Evolutionary conservation across 2,329 filamentous ascomycete species (phyloP).

Genomic region (Macrophomina tecta): DNA sequence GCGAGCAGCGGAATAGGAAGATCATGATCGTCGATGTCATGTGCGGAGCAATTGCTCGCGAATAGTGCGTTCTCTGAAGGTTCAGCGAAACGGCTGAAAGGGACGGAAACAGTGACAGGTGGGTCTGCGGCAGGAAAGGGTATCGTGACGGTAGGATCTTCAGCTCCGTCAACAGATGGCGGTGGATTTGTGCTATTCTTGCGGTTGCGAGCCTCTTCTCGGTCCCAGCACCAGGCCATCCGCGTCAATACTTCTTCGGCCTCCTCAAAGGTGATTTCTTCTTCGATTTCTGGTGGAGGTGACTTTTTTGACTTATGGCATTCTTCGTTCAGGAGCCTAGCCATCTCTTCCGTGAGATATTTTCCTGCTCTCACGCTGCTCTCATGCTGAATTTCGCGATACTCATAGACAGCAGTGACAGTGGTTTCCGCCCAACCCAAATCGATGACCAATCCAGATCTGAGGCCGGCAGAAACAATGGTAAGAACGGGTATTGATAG

Average conservation of each 20-base stretch:
- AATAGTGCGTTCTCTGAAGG: slow-evolving; percentile 81
- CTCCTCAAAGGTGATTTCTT: slow-evolving; percentile 67
- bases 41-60: slow-evolving; percentile 56
- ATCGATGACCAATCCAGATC: slow-evolving; percentile 86
- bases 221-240: slow-evolving; percentile 72
- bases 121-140: slow-evolving; percentile 45
- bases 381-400: slow-evolving; percentile 75
- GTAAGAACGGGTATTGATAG: slow-evolving; percentile 78
- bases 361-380: slow-evolving; percentile 78
- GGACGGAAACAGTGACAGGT: slow-evolving; percentile 64
- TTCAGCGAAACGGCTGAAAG: slow-evolving; percentile 73
- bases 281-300: slow-evolving; percentile 33
- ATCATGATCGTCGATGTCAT: slow-evolving; percentile 84
- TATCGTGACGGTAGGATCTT: slow-evolving; percentile 45
- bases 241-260: slow-evolving; percentile 80
- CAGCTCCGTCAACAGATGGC: slow-evolving; percentile 31
- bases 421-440: slow-evolving; percentile 92
- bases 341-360: slow-evolving; percentile 71
- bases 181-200: neutral
- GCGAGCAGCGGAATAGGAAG: slow-evolving; percentile 77
- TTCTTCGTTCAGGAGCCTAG: slow-evolving; percentile 63
- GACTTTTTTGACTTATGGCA: slow-evolving; percentile 39
- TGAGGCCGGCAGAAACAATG: slow-evolving; percentile 78
- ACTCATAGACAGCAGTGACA: slow-evolving; percentile 88
- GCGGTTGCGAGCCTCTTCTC: slow-evolving; percentile 35